Evolutionary conservation across 768 basidiomycete species (phyloP).

Genomic region (Clitopilus hobsonii): DNA sequence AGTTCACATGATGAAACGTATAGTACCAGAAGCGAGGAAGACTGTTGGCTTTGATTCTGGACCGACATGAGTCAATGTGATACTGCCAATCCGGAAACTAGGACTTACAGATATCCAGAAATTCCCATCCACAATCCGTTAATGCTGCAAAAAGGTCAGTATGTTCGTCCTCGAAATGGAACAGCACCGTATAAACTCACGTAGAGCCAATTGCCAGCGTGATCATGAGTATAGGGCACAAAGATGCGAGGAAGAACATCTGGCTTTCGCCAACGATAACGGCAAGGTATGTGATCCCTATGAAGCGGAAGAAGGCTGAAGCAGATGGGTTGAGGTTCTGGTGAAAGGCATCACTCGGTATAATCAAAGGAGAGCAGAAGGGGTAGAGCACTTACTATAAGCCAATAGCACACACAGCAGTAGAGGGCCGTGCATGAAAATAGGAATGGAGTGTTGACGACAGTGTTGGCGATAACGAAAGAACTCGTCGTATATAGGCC

Average conservation of each 20-base stretch:
- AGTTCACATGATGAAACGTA: slow-evolving; percentile 53
- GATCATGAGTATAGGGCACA: slow-evolving; percentile 55
- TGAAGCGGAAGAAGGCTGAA: slow-evolving; percentile 48
- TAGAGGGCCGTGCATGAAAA: slow-evolving; percentile 45
- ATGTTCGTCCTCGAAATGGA: not conserved
- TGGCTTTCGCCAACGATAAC: slow-evolving; percentile 50
- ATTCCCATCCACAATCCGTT: slow-evolving; percentile 59
- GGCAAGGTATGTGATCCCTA: slow-evolving; percentile 47
- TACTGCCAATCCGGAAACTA: not conserved
- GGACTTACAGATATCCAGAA: slow-evolving; percentile 36
- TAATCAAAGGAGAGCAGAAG: not conserved
- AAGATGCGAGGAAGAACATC: slow-evolving; percentile 41
- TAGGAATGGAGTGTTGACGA: slow-evolving; percentile 51
- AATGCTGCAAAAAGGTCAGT: slow-evolving; percentile 16
- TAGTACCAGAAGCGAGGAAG: slow-evolving; percentile 58
- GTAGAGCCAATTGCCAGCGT: slow-evolving; percentile 51
- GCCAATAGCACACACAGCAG: slow-evolving; percentile 46
- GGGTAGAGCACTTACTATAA: slow-evolving; percentile 38
- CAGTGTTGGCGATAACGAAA: slow-evolving; percentile 49
- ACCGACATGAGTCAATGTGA: not conserved
- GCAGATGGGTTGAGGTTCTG: slow-evolving; percentile 48
- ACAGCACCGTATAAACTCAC: slow-evolving; percentile 12
- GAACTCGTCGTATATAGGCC: slow-evolving; percentile 51
- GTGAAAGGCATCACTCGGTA: not conserved
- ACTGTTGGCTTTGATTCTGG: slow-evolving; percentile 46